These are phyloP conservation scores for Blastomyces gilchristii DNA, from an alignment of 2,329 filamentous ascomycete genomes.

Conservation along the genomic window DNA sequence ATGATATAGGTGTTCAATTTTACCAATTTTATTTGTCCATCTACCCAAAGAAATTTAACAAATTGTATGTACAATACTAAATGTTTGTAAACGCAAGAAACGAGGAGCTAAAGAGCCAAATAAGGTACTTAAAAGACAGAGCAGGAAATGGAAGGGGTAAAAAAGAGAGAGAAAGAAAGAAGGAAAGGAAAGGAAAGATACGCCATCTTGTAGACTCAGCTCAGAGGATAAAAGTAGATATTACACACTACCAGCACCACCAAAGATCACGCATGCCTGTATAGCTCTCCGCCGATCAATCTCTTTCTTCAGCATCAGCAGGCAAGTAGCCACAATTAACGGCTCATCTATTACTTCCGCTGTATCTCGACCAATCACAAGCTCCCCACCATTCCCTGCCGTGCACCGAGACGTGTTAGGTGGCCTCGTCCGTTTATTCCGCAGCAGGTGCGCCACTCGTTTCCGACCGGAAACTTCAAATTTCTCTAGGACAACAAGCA, in stretches of 20 bases:
- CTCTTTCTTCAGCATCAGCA: conserved; percentile 57
- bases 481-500: conserved; percentile 22
- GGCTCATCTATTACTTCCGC: conserved; percentile 32
- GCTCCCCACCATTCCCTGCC: conserved; percentile 35
- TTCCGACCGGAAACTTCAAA: conserved; percentile 6
- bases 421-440: conserved; percentile 34
- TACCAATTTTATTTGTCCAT: not conserved
- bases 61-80: not conserved
- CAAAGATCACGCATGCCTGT: conserved; percentile 36
- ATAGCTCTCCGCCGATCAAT: conserved; percentile 46
- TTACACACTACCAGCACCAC: not conserved
- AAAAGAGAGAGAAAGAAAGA: not conserved
- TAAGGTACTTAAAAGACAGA: not conserved
- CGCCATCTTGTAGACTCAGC: not conserved
- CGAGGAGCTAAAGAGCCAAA: not conserved
- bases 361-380: conserved; percentile 45
- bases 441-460: conserved; percentile 32
- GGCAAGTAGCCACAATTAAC: conserved; percentile 46
- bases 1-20: not conserved
- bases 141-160: not conserved
- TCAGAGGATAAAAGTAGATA: not conserved
- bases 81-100: not conserved
- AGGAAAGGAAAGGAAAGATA: no score
- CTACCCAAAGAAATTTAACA: not conserved
- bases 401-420: conserved; percentile 27